Base-by-base conservation (phyloP, 768 basidiomycete species). In the Suillus placidus region DNA sequence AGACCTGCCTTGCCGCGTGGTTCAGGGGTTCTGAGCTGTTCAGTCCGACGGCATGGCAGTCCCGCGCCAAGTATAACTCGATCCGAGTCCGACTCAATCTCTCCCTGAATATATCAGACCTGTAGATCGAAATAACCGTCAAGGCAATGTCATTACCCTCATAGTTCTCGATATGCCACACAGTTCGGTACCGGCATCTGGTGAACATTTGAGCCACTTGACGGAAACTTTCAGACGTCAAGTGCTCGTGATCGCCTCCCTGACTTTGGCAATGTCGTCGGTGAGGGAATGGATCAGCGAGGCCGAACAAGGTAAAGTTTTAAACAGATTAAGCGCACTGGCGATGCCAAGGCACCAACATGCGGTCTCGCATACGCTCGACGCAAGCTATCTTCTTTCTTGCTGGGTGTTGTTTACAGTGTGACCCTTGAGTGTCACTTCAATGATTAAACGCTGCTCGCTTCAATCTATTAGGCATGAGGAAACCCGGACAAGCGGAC, bases 41-140 rank as follows among this genome's bases (percentile, higher is more conserved):
- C 49, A 49, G 51, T 52, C 54, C 54, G 54, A 55, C 58, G 58
- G 37, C 38, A 40, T 60, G 58, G 58, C 26, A 40, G 18, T 60
- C 38, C 57, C 54, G 54, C 32, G 3, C 26, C 16, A 49, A 42
- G 40, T 42, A 30, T 26, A 2, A 26, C 26, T 26, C 26, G 26
- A 26, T 26, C 26, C 26, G 1, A 1, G 26, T 26, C 26, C 14
- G 51, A 30, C 14, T 42, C 16, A 42, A 26, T 52, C 13, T 52
- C 49, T 51, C 49, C 49, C 49, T 49, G 49, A 51, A 16, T 51
- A 16, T 2, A 52, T 49, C 12, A 49, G 7, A 52, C 30, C 51
- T 58, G n/a, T 12, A 60, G 38, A 60, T 60, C 38, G 12, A 38
- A 58, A 58, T 58, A 58, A 40, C 57, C 57, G 37, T 26, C 38